A percentile compares a stretch with the other conserved stretches of the same genome.
Evolutionary conservation across 2,329 filamentous ascomycete species (phyloP).

Genomic region (Davidsoniella virescens): DNA sequence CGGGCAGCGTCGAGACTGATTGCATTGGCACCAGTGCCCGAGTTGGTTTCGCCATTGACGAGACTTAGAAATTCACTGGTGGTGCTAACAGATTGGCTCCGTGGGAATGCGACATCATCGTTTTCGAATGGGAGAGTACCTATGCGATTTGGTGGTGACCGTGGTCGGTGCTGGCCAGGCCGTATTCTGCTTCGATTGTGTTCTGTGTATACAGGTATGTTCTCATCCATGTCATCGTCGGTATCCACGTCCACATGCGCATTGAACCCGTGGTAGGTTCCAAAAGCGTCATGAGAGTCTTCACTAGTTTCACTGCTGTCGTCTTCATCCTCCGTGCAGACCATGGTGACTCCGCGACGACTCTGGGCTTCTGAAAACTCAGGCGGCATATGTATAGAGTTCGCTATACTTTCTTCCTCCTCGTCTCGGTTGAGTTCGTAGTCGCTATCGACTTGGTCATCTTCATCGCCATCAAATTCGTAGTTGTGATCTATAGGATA

Average conservation of each 20-base stretch:
- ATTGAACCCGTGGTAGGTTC: too few relatives aligned
- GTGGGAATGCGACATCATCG: slow-evolving; percentile 20
- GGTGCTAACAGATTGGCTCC: neutral
- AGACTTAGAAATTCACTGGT: neutral
- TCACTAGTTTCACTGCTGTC: slow-evolving; percentile 19
- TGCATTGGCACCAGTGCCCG: slow-evolving; percentile 20
- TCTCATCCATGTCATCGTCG: neutral
- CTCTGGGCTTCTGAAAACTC: too few relatives aligned
- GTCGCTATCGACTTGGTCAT: slow-evolving; percentile 27
- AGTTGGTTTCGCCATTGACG: slow-evolving; percentile 18
- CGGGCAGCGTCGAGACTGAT: slow-evolving; percentile 5
- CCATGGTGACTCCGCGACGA: slow-evolving; percentile 29
- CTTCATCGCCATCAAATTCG: neutral
- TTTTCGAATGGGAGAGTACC: slow-evolving; percentile 39
- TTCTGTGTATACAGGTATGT: too few relatives aligned
- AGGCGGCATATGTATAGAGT: too few relatives aligned
- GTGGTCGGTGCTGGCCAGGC: neutral
- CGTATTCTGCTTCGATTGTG: neutral
- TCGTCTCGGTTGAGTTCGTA: slow-evolving; percentile 18
- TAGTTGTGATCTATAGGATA: neutral
- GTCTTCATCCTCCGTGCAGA: slow-evolving; percentile 17
- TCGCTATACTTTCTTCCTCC: slow-evolving; percentile 22
- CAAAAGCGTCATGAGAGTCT: slow-evolving; percentile 10
- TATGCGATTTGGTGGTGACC: slow-evolving; percentile 31
- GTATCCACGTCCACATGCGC: neutral